Evolutionary conservation across 257 asterid species (phyloP).

Genomic region (Leonotis leonurus): DNA sequence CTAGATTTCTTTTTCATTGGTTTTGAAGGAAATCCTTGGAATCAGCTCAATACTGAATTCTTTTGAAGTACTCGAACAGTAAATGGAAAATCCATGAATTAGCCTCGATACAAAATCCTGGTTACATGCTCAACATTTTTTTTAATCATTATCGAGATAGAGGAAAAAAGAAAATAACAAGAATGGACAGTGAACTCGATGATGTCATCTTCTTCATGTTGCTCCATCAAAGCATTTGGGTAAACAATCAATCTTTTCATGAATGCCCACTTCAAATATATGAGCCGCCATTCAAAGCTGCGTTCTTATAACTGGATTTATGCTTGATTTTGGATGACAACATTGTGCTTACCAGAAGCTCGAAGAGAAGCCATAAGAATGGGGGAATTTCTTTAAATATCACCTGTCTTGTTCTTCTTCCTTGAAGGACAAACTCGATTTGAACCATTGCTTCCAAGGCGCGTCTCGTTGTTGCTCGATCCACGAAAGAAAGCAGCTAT

Average conservation of each 20-base stretch:
- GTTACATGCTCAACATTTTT: neutral
- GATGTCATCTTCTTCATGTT: conserved; percentile 11
- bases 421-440: conserved; percentile 32
- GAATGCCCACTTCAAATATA: conserved; percentile 15
- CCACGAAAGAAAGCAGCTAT: conserved; percentile 90
- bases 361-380: neutral
- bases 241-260: conserved; percentile 1
- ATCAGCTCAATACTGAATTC: too few relatives aligned
- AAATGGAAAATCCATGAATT: neutral
- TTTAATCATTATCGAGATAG: neutral
- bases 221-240: neutral
- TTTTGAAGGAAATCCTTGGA: too few relatives aligned
- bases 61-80: too few relatives aligned
- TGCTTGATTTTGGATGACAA: conserved; percentile 3
- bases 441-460: conserved; percentile 76
- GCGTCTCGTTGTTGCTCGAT: conserved; percentile 79
- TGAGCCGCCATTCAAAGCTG: conserved; percentile 13
- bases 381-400: too few relatives aligned
- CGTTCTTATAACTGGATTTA: neutral
- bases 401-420: conserved; percentile 44
- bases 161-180: neutral
- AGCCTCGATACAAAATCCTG: neutral
- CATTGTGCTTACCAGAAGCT: neutral
- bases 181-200: conserved; percentile 8
- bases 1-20: too few relatives aligned